phyloP scores from a whole-genome alignment of 495 filamentous ascomycete species.

The Glonium stellatum region DNA sequence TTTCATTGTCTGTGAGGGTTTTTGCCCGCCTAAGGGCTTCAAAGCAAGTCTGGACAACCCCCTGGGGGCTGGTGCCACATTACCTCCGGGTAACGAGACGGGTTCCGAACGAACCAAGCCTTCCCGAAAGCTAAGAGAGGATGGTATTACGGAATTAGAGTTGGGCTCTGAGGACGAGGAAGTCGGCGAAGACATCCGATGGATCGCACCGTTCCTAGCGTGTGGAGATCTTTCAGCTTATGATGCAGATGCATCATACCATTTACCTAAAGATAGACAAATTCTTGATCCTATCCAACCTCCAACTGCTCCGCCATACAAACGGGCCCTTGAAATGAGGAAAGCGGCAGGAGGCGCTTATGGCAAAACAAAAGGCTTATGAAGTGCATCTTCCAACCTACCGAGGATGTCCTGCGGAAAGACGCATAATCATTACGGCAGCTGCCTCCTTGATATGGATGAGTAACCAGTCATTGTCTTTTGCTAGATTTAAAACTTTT shows the following conservation, averaged over 20 bases:
- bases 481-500: too few relatives aligned
- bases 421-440: too few relatives aligned
- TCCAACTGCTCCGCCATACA: slow-evolving; percentile 92
- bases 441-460: too few relatives aligned
- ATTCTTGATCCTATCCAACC: slow-evolving; percentile 92
- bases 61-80: slow-evolving; percentile 49
- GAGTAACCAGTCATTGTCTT: too few relatives aligned
- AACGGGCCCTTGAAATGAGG: slow-evolving; percentile 78
- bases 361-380: slow-evolving; percentile 58
- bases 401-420: too few relatives aligned
- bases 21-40: slow-evolving; percentile 52
- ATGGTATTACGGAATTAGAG: slow-evolving; percentile 57
- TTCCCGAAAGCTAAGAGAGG: slow-evolving; percentile 26
- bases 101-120: slow-evolving; percentile 35
- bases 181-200: slow-evolving; percentile 44
- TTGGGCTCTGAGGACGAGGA: slow-evolving; percentile 41
- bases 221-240: slow-evolving; percentile 92
- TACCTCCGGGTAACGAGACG: slow-evolving; percentile 26
- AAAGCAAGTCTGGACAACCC: slow-evolving; percentile 61
- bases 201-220: slow-evolving; percentile 91
- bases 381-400: too few relatives aligned
- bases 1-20: slow-evolving; percentile 91
- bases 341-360: slow-evolving; percentile 70
- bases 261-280: slow-evolving; percentile 66
- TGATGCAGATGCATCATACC: slow-evolving; percentile 91